phyloP scores from a whole-genome alignment of 2,329 filamentous ascomycete species.

The Colletotrichum sp. region DNA sequence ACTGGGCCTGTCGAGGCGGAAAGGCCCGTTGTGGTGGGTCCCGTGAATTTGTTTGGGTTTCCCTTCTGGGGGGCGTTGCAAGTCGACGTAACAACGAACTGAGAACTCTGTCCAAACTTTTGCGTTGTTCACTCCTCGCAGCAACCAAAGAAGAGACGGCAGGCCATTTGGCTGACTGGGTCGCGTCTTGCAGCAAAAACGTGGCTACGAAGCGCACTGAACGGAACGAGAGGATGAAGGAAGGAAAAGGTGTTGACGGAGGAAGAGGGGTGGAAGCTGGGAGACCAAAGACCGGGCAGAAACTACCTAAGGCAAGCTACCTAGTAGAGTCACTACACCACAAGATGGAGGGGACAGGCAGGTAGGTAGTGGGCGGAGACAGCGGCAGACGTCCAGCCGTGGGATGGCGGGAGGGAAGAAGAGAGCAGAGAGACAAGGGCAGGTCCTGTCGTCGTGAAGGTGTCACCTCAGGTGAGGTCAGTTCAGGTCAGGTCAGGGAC shows the following conservation, averaged over 20 bases:
- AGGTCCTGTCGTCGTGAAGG: slow-evolving; percentile 6
- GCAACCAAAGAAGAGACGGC: not conserved
- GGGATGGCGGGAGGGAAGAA: not conserved
- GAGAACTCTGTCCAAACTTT: not conserved
- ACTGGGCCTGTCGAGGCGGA: not conserved
- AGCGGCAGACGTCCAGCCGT: not conserved
- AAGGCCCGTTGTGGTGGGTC: slow-evolving; percentile 17
- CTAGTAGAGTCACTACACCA: not conserved
- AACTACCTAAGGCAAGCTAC: not conserved
- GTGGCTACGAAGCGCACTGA: not conserved
- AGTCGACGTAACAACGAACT: not conserved
- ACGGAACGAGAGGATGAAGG: not conserved
- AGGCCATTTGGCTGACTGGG: not conserved
- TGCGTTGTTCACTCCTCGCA: not conserved
- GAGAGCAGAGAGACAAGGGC: not conserved
- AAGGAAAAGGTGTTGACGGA: not conserved
- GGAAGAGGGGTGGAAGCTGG: not conserved
- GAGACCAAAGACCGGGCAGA: not conserved
- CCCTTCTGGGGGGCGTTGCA: not conserved
- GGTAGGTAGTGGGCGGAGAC: not conserved
- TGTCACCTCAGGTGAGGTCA: not conserved
- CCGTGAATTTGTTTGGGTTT: slow-evolving; percentile 17
- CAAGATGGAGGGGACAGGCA: not conserved
- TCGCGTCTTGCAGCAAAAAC: not conserved
- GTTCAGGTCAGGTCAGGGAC: not conserved